Evolutionary conservation across 164 flowering plant genomes (phyloP), one percentile per base, ranked within the genome.

Genomic region (Tetrastigma voinierianum): DNA sequence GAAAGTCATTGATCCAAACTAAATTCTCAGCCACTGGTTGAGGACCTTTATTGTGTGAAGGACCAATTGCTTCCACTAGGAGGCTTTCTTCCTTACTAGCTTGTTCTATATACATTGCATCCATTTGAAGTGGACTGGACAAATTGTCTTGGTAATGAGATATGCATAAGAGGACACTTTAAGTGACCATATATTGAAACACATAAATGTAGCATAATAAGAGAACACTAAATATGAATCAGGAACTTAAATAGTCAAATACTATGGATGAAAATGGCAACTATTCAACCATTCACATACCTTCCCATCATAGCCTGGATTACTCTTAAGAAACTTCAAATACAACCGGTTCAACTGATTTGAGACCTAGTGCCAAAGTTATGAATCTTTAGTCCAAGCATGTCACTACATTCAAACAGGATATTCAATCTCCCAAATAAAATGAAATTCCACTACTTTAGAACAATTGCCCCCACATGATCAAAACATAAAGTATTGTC

Each of bases 301-400:
- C 99, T 96, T 96, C 69, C 99, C 99, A 73, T 90, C 90, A 82
- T 96, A 96, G 49, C 93, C 96, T 46, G 99, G 99, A 79, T 96
- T 96, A 65, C 99, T 83, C 82, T 83, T 87, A 11, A 91, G 82
- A 76, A 96, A 96, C 80, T 91, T 93, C 78, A 82, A 51, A 74
- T 89, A 93, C 62, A 96, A 71, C 64, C 82, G 70, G 67, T 96
- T 96, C 44, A 96, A 76, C 71, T 93, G 98, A 78, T 87, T 88
- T 32, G 99, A 96, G 10, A 96, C 99, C 99, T 95, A 80, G 15
- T 59, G 24, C 18, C 57, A 24, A 57, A 73, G 21, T 32, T 11
- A 46, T 17, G 44, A 32, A 59, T 32, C 46, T 45, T 46, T 25
- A 10, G 14, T 18, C 10, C 18, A 59, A 9, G n/a, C 21, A n/a